Conservation (phyloP, 768 basidiomycete species). For the Rhodotorula toruloides region DNA sequence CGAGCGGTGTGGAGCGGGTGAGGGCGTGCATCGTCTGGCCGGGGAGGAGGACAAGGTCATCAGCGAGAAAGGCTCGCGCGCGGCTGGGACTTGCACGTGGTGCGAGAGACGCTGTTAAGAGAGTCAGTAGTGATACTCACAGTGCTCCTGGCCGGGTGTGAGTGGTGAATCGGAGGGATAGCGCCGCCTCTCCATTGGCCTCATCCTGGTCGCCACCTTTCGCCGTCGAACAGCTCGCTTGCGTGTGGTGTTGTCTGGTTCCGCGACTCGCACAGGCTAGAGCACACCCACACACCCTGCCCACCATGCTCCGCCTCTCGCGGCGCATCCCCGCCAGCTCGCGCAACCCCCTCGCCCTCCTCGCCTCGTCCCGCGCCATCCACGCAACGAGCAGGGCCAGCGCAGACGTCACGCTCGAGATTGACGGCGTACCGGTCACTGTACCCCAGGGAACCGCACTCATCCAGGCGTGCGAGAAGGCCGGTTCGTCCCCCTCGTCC, state of each 20-base stretch:
- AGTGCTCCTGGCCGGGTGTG: too few relatives aligned
- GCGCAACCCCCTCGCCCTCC: not conserved
- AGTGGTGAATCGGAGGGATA: too few relatives aligned
- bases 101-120: too few relatives aligned
- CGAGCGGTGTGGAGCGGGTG: not conserved
- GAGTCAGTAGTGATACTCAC: not conserved
- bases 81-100: too few relatives aligned
- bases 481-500: constrained; percentile 29
- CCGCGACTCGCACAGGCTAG: not conserved
- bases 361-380: constrained; percentile 7
- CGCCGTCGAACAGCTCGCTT: too few relatives aligned
- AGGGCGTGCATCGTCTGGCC: constrained; percentile 3
- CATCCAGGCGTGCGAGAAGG: constrained; percentile 45
- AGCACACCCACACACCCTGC: not conserved
- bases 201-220: too few relatives aligned
- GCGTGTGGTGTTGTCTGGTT: too few relatives aligned
- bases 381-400: not conserved
- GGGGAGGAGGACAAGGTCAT: not conserved
- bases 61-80: not conserved
- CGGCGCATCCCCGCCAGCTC: not conserved
- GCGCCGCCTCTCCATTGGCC: too few relatives aligned
- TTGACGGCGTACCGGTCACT: constrained; percentile 95
- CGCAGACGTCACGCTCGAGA: constrained; percentile 68
- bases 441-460: constrained; percentile 72
- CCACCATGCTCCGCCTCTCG: constrained; percentile 24